A percentile compares a stretch with the other conserved stretches of the same genome.
Conservation (phyloP, 768 basidiomycete genomes). For the Paxillus involutus region DNA sequence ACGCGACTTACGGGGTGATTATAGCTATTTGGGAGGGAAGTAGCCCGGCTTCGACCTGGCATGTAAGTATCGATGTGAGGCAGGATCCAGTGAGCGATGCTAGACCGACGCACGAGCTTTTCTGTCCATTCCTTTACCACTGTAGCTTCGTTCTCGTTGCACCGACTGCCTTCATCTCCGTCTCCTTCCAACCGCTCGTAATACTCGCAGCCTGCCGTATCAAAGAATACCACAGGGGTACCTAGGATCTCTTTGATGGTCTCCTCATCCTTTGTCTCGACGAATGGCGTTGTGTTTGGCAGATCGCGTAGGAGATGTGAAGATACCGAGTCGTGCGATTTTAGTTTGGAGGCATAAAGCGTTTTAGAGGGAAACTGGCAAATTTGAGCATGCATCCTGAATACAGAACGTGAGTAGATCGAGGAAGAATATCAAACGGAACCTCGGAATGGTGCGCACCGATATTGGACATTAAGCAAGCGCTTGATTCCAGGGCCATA, state of each 20-base stretch:
- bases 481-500: constrained; percentile 82
- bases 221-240: constrained; percentile 87
- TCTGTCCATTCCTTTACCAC: constrained; percentile 84
- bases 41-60: constrained; percentile 61
- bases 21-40: constrained; percentile 76
- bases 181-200: constrained; percentile 81
- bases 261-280: constrained; percentile 49
- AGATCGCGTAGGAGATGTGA: constrained; percentile 72
- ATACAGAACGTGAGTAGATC: not conserved
- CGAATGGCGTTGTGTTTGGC: constrained; percentile 44
- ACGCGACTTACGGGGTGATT: constrained; percentile 71
- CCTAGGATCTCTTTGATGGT: constrained; percentile 70
- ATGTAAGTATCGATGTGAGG: not conserved
- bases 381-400: constrained; percentile 85
- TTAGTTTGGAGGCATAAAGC: constrained; percentile 72
- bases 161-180: constrained; percentile 85
- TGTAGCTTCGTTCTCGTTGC: constrained; percentile 93
- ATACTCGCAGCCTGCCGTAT: constrained; percentile 93
- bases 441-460: constrained; percentile 41
- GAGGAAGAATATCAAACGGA: not conserved
- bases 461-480: constrained; percentile 89
- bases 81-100: not conserved
- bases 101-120: constrained; percentile 55
- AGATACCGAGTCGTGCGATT: constrained; percentile 70
- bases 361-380: constrained; percentile 83